A percentile compares a stretch with the other conserved stretches of the same genome.
phyloP scores from a whole-genome alignment of 768 basidiomycete species.

The Lentinus brumalis region DNA sequence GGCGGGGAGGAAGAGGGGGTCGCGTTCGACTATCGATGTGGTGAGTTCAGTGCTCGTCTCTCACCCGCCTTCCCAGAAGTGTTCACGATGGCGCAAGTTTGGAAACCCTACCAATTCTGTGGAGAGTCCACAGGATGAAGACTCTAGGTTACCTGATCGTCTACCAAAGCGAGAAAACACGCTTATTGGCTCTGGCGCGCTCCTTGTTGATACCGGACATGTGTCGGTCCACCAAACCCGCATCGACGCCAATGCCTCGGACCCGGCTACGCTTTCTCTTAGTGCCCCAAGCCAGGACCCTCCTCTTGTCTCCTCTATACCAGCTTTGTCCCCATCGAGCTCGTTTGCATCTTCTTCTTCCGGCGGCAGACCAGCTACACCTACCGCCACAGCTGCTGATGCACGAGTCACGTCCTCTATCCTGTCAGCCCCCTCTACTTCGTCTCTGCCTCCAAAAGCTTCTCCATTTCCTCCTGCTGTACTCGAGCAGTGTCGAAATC shows the following conservation, averaged over 20 bases:
- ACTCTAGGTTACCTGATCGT: too few species aligned
- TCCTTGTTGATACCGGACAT: too few species aligned
- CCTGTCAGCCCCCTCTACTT: background rate
- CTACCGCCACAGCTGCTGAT: background rate
- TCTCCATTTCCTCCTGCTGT: background rate
- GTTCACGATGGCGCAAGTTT: background rate
- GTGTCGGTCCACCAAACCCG: too few species aligned
- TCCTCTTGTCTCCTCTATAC: too few species aligned
- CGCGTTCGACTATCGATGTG: constrained; percentile 15
- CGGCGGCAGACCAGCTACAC: background rate
- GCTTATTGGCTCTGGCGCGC: too few species aligned
- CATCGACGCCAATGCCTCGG: too few species aligned
- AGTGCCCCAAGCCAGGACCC: too few species aligned
- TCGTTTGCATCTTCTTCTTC: too few species aligned
- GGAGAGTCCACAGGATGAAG: too few species aligned
- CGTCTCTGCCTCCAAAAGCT: background rate
- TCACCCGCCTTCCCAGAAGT: background rate
- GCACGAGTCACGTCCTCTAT: background rate
- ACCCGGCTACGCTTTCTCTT: too few species aligned
- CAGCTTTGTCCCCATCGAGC: too few species aligned
- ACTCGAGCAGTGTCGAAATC: constrained; percentile 11
- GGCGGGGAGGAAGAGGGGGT: constrained; percentile 1
- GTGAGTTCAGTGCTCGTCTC: background rate
- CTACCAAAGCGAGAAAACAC: too few species aligned
- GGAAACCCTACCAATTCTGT: constrained; percentile 4